Evolutionary conservation across 208 protist species (phyloP).

Genomic region (Crithidia mellificae): DNA sequence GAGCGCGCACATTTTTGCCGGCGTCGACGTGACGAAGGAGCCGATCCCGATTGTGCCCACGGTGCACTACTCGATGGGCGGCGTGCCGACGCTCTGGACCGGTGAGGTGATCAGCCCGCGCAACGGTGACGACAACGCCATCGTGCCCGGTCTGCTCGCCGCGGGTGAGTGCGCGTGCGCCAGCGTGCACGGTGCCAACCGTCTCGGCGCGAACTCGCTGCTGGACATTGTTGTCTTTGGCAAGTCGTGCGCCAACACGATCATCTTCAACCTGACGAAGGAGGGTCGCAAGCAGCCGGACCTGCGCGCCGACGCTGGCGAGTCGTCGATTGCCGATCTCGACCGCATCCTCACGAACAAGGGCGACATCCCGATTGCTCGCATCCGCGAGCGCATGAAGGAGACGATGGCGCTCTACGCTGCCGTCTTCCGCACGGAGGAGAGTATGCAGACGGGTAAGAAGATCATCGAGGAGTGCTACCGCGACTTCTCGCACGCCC

Average conservation of each 20-base stretch:
- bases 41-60: conserved; percentile 99
- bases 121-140: conserved; percentile 90
- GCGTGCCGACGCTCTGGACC: conserved; percentile 91
- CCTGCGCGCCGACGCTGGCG: conserved; percentile 86
- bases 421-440: conserved; percentile 95
- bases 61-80: conserved; percentile 99
- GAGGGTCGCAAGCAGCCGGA: conserved; percentile 86
- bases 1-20: conserved; percentile 98
- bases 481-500: conserved; percentile 92
- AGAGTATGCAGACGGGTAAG: conserved; percentile 92
- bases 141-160: conserved; percentile 97
- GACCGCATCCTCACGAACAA: conserved; percentile 96
- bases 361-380: conserved; percentile 88
- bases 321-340: conserved; percentile 94
- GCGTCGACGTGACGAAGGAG: conserved; percentile 99
- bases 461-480: conserved; percentile 93
- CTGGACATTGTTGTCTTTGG: conserved; percentile 99
- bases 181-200: conserved; percentile 98
- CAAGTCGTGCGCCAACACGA: conserved; percentile 94
- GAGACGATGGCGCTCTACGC: conserved; percentile 97
- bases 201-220: conserved; percentile 99
- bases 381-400: conserved; percentile 97
- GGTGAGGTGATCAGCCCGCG: conserved; percentile 91
- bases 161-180: conserved; percentile 98
- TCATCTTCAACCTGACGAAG: conserved; percentile 93